Percentiles rank a stretch among this genome's conserved stretches.
phyloP scores from a whole-genome alignment of 306 rosid genomes.

The Comarum palustre region DNA sequence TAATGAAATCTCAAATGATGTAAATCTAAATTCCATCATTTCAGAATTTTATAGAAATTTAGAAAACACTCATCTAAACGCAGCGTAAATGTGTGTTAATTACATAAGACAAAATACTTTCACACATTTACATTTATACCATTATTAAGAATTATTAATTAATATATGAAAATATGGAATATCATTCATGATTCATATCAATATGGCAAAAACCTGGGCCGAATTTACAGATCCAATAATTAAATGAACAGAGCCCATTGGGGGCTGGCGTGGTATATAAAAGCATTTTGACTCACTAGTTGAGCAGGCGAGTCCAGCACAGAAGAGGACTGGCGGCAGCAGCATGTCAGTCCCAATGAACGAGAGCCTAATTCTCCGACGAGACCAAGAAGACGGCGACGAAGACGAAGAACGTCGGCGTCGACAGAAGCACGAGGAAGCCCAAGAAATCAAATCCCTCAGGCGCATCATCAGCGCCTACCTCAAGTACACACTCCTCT shows the following conservation, averaged over 20 bases:
- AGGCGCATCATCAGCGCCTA: constrained; percentile 85
- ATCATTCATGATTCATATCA: too few relatives aligned
- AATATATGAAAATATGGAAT: too few relatives aligned
- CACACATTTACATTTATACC: too few relatives aligned
- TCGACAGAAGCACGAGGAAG: constrained; percentile 78
- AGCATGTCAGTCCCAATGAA: background rate
- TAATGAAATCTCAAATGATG: too few relatives aligned
- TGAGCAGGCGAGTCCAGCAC: background rate
- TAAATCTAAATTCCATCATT: too few relatives aligned
- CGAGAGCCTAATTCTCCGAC: constrained; percentile 19
- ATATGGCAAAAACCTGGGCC: background rate
- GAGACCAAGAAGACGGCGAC: background rate
- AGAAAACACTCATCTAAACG: too few relatives aligned
- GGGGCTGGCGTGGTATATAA: background rate
- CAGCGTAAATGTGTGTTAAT: too few relatives aligned
- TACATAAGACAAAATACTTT: too few relatives aligned
- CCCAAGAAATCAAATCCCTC: constrained; percentile 82
- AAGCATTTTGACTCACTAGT: background rate
- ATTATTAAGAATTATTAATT: too few relatives aligned
- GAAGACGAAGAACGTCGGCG: constrained; percentile 45
- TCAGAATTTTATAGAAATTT: too few relatives aligned
- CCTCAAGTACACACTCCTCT: constrained; percentile 66
- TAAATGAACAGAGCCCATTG: background rate
- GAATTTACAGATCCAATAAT: background rate
- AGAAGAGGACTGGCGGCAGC: background rate